Percentiles rank a stretch among this genome's conserved stretches.
These are phyloP conservation scores for Colletotrichum caudatum DNA, from an alignment of 2,329 filamentous ascomycete species.

Conservation along the genomic window DNA sequence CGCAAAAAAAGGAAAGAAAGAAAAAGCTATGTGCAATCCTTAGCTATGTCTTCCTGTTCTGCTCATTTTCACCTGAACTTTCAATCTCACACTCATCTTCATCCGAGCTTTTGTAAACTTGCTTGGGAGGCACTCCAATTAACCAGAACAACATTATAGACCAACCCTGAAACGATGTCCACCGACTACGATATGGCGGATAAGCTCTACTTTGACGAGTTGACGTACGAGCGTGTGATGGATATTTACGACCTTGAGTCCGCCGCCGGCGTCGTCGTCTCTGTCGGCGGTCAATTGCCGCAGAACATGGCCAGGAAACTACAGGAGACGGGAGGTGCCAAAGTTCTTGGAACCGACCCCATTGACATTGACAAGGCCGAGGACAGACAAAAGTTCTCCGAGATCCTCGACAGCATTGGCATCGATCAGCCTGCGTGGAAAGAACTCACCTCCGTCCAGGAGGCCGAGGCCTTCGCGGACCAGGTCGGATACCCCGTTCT, in stretches of 20 bases:
- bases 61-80: too few relatives aligned
- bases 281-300: conserved; percentile 93
- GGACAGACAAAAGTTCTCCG: conserved; percentile 97
- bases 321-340: conserved; percentile 90
- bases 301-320: conserved; percentile 97
- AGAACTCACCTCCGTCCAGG: conserved; percentile 89
- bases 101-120: too few relatives aligned
- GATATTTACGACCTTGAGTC: conserved; percentile 96
- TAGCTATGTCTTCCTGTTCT: too few relatives aligned
- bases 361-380: conserved; percentile 97
- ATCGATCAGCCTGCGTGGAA: conserved; percentile 99
- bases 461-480: conserved; percentile 87
- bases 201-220: conserved; percentile 94
- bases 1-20: too few relatives aligned
- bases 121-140: too few relatives aligned
- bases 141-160: conserved; percentile 50
- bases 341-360: conserved; percentile 92
- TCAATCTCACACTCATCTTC: too few relatives aligned
- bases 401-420: conserved; percentile 95
- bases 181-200: conserved; percentile 94
- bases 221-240: conserved; percentile 98
- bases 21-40: too few relatives aligned
- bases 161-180: conserved; percentile 82
- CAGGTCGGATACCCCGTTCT: conserved; percentile 93
- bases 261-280: conserved; percentile 89